Evolutionary conservation across 1,284 basidiomycete genomes (phyloP), one percentile per base, ranked within the genome.

Genomic region (Ceratobasidium sp.): DNA sequence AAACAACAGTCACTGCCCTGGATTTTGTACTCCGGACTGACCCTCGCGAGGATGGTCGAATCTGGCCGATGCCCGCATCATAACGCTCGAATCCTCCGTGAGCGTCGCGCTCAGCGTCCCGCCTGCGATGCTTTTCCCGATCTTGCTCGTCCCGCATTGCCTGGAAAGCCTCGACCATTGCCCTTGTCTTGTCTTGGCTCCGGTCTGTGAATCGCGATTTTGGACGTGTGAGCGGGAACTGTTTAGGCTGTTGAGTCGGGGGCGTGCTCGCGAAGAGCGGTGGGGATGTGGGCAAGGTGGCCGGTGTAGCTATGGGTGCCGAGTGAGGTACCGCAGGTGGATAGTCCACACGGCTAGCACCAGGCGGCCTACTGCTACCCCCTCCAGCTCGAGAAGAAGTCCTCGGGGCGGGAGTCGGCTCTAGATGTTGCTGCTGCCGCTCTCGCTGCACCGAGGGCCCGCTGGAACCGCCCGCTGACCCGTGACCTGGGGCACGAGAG

Each of bases 161-260:
- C 29, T 72, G 69, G 69, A 72, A 72, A 45, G 57, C 57, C 36
- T 72, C 69, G 24, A 72, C 69, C 57, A 36, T 57, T 11, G 69
- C 69, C 24, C 56, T 48, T 31, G 69, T 72, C 57, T 72, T 72
- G 33, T 72, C 62, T 47, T 62, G 56, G 31, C 62, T 62, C 3
- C 69, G 69, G 31, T 72, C 57, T 3, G 69, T 72, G 53, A 72
- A 72, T 15, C 69, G 69, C 22, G 69, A 51, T 15, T 72, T 62
- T 7, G 69, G 69, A 19, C 69, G 56, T 0, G 57, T 44, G 29
- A 72, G 69, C 9, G 69, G 69, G 47, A 72, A 62, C 27, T 29
- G 15, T 51, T 72, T 72, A 33, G 69, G 69, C 45, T 47, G 69
- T 33, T 72, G 69, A 27, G 69, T 56, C 27, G 69, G 69, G 0